These are phyloP conservation scores for Anthracocystis walkeri DNA, from an alignment of 1,284 basidiomycete species.

Conservation along the genomic window DNA sequence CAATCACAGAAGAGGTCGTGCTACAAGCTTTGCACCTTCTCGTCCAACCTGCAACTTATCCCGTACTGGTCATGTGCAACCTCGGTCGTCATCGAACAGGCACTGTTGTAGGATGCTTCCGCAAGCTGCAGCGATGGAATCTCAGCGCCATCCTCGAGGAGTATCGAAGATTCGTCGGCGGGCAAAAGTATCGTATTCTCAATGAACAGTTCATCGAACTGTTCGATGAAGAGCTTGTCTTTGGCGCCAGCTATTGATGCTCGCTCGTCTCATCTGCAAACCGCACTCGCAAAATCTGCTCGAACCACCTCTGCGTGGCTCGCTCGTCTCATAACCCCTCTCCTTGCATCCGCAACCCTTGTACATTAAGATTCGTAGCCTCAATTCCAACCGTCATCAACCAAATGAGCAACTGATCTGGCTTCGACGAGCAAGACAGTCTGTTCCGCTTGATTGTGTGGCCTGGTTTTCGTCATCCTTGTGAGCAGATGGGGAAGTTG, in stretches of 20 bases:
- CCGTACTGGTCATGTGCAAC: conserved; percentile 73
- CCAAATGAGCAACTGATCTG: too few species aligned
- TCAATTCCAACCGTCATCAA: too few species aligned
- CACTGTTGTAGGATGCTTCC: conserved; percentile 73
- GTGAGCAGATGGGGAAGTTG: too few species aligned
- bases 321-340: too few species aligned
- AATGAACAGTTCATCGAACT: conserved; percentile 75
- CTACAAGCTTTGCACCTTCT: conserved; percentile 73
- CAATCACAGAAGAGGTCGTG: conserved; percentile 73
- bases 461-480: not conserved
- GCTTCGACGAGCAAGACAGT: too few species aligned
- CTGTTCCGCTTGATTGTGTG: too few species aligned
- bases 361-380: too few species aligned
- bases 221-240: conserved; percentile 73
- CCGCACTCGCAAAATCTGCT: too few species aligned
- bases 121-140: conserved; percentile 72
- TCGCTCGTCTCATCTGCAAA: too few species aligned
- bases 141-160: conserved; percentile 73
- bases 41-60: conserved; percentile 72
- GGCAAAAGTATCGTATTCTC: conserved; percentile 73
- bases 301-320: too few species aligned
- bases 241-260: conserved; percentile 71
- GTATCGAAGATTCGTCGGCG: conserved; percentile 72
- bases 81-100: conserved; percentile 73
- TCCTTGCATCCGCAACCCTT: too few species aligned